Evolutionary conservation across 768 basidiomycete species (phyloP).

Genomic region (Phaeotremella skinneri): DNA sequence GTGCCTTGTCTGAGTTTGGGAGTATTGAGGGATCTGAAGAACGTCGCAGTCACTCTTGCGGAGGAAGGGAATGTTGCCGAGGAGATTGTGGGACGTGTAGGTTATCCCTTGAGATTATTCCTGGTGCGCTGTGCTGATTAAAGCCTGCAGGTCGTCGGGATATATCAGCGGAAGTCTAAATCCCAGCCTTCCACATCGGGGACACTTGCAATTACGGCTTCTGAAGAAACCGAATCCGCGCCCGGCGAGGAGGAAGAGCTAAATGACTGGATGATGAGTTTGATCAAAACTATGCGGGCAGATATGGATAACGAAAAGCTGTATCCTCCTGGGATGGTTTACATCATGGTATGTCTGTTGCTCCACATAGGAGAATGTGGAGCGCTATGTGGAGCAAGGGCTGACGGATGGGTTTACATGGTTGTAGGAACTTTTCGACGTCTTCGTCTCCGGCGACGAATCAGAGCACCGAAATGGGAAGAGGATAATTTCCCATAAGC

Average conservation of each 20-base stretch:
- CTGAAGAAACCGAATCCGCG: background rate
- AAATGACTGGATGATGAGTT: conserved; percentile 49
- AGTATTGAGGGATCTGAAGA: conserved; percentile 50
- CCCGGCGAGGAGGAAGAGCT: conserved; percentile 40
- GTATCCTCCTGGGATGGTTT: conserved; percentile 48
- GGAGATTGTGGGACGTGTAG: conserved; percentile 51
- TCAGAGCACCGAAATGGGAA: conserved; percentile 5
- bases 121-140: background rate
- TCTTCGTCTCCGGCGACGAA: conserved; percentile 26
- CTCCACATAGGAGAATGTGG: background rate
- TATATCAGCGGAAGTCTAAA: conserved; percentile 34
- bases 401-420: background rate
- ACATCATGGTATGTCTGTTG: conserved; percentile 42
- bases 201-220: background rate
- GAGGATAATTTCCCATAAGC: conserved; percentile 10
- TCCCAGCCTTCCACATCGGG: background rate
- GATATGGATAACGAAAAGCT: conserved; percentile 53
- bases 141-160: conserved; percentile 36
- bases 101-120: background rate
- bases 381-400: no score
- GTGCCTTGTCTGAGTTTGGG: conserved; percentile 48
- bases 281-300: conserved; percentile 52
- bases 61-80: conserved; percentile 51
- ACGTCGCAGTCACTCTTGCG: conserved; percentile 50
- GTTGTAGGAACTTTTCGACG: conserved; percentile 35